Base-by-base conservation (phyloP, 2,329 filamentous ascomycete species). In the Pezicula neosporulosa region DNA sequence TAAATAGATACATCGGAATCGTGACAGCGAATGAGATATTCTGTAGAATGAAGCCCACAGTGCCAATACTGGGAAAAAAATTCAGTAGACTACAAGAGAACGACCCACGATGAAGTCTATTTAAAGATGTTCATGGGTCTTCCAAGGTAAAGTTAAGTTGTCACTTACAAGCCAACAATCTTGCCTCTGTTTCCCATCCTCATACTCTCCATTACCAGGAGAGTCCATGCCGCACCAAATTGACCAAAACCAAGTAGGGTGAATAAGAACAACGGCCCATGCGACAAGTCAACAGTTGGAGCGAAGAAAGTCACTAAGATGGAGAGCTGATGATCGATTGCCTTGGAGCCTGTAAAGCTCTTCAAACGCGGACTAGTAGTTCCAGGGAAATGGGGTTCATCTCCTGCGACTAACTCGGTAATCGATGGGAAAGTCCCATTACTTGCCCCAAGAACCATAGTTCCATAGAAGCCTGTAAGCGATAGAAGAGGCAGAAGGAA, bases 1-100 rank as follows among this genome's bases (percentile, higher is more conserved):
- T 48, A 3, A 68, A 64, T 38, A 72, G 66, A 53, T 71, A 72
- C 15, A 77, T 56, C 1, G 76, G 75, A 1, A 69, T 65, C 4
- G 71, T 69, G 48, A 76, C 66, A 15, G 73, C 72, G 53, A 72
- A 76, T 5, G 71, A 68, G 36, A 72, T 56, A 9, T 71, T 66
- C 55, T 77, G 75, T 3, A 72, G 65, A 2, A 66, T 43, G 15
- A 75, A 51, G 12, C 74, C 74, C 30, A 75, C 67, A 2, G 71
- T 60, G 49, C 69, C 61, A 53, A 73, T 63, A 4, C 58, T 59
- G 39, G 48, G 24, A 43, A 53, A 21, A 53, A 37, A 12, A n/a
- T n/a, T 51, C 49, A 18, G 18, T 13, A 16, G 36, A 33, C 41
- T 6, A 10, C 37, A 16, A 33, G 6, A 15, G n/a, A 16, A 19